Evolutionary conservation across 177 flowering plant genomes (phyloP).

Genomic region (Telopea speciosissima): DNA sequence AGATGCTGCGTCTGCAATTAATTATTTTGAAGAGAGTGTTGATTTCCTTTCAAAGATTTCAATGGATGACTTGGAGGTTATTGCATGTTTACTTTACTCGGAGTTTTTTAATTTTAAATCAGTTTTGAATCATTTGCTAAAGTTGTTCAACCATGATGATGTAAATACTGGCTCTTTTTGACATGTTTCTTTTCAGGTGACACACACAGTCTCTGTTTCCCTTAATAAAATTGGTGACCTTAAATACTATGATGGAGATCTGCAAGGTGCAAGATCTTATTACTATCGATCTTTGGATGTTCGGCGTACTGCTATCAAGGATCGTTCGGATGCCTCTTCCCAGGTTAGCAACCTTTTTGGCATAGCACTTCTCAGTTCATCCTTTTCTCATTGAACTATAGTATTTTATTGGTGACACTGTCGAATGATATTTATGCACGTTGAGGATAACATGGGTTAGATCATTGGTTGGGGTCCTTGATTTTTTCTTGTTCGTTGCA

Average conservation of each 20-base stretch:
- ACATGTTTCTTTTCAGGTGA: conserved; percentile 43
- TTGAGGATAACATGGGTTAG: too few relatives aligned
- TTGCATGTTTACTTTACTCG: conserved; percentile 8
- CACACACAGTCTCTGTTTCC: conserved; percentile 92
- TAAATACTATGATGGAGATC: conserved; percentile 80
- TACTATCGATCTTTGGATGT: conserved; percentile 72
- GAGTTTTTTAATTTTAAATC: background rate
- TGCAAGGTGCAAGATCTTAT: conserved; percentile 62
- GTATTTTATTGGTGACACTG: too few relatives aligned
- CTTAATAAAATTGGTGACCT: conserved; percentile 97
- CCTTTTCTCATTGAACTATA: too few relatives aligned
- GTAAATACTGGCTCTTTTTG: background rate
- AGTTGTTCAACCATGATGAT: background rate
- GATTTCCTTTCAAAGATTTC: conserved; percentile 70
- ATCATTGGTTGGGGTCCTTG: too few relatives aligned
- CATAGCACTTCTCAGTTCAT: too few relatives aligned
- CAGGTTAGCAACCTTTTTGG: conserved; percentile 42
- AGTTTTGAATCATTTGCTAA: background rate
- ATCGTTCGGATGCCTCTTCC: conserved; percentile 43
- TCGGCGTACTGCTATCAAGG: conserved; percentile 70
- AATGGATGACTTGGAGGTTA: conserved; percentile 71
- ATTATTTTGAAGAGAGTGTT: conserved; percentile 76
- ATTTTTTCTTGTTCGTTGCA: too few relatives aligned
- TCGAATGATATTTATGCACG: too few relatives aligned
- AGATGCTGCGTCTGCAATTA: conserved; percentile 64